Evolutionary conservation across 1,284 basidiomycete species (phyloP).

Genomic region (Ceratobasidium sp.): DNA sequence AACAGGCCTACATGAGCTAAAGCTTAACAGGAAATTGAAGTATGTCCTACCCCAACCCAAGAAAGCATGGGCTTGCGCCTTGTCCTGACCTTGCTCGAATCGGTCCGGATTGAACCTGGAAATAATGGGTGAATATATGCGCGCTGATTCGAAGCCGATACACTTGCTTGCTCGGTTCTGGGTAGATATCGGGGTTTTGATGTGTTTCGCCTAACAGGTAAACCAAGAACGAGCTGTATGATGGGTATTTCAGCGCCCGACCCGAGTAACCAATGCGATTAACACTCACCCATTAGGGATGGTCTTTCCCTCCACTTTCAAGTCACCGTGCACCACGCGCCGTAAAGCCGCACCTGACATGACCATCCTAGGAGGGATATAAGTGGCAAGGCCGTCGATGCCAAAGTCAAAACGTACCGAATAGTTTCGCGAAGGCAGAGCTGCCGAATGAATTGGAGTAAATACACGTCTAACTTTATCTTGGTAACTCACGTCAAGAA

Average conservation of each 20-base stretch:
- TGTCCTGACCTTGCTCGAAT: constrained; percentile 14
- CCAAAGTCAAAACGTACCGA: background rate
- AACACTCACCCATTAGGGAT: constrained; percentile 22
- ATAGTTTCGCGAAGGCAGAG: constrained; percentile 31
- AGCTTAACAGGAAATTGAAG: background rate
- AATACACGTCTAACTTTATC: too few species aligned
- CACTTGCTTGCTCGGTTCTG: constrained; percentile 13
- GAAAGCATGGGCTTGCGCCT: constrained; percentile 23
- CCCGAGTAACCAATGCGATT: too few species aligned
- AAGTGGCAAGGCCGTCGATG: background rate
- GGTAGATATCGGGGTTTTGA: constrained; percentile 23
- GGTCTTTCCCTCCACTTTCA: constrained; percentile 5
- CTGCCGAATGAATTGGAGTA: background rate
- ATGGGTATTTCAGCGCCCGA: background rate
- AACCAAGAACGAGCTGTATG: constrained; percentile 16
- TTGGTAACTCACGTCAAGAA: background rate
- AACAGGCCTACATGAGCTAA: too few species aligned
- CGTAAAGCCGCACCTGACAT: background rate
- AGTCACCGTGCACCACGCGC: constrained; percentile 1
- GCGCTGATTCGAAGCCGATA: background rate
- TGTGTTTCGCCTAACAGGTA: constrained; percentile 24
- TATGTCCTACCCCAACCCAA: constrained; percentile 24
- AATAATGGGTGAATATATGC: constrained; percentile 6
- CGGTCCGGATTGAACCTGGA: constrained; percentile 22
- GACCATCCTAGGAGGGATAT: too few species aligned